These are phyloP conservation scores for Alternaria consortialis DNA, from an alignment of 2,329 filamentous ascomycete species.

Conservation along the genomic window DNA sequence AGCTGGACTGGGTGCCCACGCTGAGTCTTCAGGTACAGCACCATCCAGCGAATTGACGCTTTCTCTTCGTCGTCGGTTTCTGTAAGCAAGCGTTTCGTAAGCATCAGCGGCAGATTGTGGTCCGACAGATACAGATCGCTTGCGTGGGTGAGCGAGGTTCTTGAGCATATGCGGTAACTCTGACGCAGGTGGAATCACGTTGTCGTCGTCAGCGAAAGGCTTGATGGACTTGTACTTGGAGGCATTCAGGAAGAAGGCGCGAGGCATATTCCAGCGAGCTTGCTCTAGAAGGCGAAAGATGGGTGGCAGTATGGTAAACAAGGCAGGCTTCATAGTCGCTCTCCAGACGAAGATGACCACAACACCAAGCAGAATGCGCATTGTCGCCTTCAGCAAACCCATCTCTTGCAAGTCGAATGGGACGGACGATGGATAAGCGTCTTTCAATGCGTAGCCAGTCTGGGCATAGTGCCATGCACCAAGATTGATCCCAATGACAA, in stretches of 20 bases:
- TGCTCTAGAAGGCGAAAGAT: conserved; percentile 87
- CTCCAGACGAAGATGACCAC: conserved; percentile 88
- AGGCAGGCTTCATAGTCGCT: conserved; percentile 83
- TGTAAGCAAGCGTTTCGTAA: conserved; percentile 92
- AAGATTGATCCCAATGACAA: conserved; percentile 83
- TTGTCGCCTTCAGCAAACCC: conserved; percentile 69
- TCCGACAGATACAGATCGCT: conserved; percentile 85
- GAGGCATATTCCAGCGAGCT: conserved; percentile 79
- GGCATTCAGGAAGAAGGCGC: conserved; percentile 89
- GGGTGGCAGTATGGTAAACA: conserved; percentile 81
- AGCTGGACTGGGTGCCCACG: conserved; percentile 30
- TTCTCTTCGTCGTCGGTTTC: conserved; percentile 73
- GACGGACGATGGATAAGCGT: conserved; percentile 66
- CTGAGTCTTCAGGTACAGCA: conserved; percentile 38
- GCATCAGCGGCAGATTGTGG: conserved; percentile 96
- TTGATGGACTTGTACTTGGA: conserved; percentile 91
- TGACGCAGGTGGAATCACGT: conserved; percentile 87
- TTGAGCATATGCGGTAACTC: conserved; percentile 84
- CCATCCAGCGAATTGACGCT: conserved; percentile 60
- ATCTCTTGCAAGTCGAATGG: conserved; percentile 73
- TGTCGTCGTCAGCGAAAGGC: conserved; percentile 76
- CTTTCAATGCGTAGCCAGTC: conserved; percentile 62
- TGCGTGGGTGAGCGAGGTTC: conserved; percentile 81
- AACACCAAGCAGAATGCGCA: conserved; percentile 81
- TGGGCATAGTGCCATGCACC: conserved; percentile 84